Conservation (phyloP, 331 rosid genomes). For the Rosa hybrid region DNA sequence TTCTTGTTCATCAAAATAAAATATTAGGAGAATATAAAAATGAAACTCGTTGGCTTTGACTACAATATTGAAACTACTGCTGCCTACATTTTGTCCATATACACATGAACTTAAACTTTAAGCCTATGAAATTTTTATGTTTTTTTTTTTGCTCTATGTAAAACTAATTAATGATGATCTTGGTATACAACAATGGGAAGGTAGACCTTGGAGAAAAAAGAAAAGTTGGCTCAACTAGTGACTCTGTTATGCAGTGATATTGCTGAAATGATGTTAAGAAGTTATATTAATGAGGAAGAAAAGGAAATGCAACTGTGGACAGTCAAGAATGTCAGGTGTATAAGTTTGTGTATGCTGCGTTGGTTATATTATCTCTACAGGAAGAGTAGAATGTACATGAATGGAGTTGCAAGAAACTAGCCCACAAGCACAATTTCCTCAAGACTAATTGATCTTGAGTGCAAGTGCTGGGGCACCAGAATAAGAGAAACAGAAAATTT, state of each 20-base stretch:
- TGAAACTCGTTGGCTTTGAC: background rate
- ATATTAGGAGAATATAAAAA: background rate
- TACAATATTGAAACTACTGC: background rate
- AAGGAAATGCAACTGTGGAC: background rate
- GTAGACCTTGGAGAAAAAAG: background rate
- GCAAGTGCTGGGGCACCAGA: slow-evolving; percentile 3
- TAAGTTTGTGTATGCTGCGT: background rate
- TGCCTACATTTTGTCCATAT: slow-evolving; percentile 12
- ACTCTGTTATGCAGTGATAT: background rate
- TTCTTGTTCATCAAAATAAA: background rate
- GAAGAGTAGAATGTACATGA: background rate
- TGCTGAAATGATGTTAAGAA: background rate
- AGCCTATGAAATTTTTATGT: background rate
- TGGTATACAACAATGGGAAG: background rate
- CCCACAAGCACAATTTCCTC: background rate
- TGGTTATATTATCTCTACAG: background rate
- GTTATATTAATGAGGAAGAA: background rate
- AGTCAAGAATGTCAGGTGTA: background rate
- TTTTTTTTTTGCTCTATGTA: background rate
- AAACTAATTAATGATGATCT: background rate
- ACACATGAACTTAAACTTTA: background rate
- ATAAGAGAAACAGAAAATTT: background rate
- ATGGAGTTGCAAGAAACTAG: background rate
- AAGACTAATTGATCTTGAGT: slow-evolving; percentile 1
- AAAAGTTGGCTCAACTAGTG: background rate